Evolutionary conservation across 2,329 filamentous ascomycete genomes (phyloP).

Genomic region (Ceratocystis eucalypticola): DNA sequence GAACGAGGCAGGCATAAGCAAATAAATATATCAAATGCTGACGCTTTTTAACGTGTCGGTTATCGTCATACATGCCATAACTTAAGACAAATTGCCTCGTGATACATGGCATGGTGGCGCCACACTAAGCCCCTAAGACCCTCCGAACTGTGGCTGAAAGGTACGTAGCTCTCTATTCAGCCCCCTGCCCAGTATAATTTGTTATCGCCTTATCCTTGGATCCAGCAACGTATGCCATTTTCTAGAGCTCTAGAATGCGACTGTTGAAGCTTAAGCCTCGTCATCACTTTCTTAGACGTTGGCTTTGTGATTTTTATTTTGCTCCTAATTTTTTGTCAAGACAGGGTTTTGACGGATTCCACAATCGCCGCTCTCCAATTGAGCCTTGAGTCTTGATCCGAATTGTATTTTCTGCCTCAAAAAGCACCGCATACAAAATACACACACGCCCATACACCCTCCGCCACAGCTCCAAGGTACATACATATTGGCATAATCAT

Average conservation of each 20-base stretch:
- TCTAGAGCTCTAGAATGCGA: constrained; percentile 17
- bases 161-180: background rate
- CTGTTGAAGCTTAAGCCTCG: constrained; percentile 14
- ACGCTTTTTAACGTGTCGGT: background rate
- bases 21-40: background rate
- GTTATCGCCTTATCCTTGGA: constrained; percentile 14
- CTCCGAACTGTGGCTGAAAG: background rate
- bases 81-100: background rate
- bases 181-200: background rate
- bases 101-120: background rate
- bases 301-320: constrained; percentile 17
- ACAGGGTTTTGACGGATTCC: background rate
- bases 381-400: background rate
- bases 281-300: constrained; percentile 14
- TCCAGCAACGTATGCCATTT: constrained; percentile 26
- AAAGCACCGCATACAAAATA: background rate
- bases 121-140: background rate
- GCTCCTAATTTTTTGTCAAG: background rate
- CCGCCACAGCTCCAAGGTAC: background rate
- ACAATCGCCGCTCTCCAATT: background rate
- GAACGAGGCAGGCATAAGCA: background rate
- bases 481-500: constrained; percentile 24
- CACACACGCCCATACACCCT: background rate
- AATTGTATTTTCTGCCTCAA: constrained; percentile 10
- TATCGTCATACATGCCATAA: background rate